Base-by-base conservation (phyloP, 2,329 filamentous ascomycete genomes). In the Diaporthe sp. region DNA sequence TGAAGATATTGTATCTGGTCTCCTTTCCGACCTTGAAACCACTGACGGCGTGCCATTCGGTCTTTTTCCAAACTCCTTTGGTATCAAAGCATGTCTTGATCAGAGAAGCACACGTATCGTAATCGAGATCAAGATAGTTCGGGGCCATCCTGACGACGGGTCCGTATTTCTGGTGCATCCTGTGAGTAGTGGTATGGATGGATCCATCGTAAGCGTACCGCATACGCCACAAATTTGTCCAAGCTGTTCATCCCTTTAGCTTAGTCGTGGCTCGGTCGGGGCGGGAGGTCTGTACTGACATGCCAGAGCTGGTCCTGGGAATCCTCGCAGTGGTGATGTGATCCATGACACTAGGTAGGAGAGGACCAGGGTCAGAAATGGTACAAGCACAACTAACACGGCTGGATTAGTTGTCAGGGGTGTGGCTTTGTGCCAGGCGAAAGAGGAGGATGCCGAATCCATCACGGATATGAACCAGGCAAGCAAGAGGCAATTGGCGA, bases 51-150 rank as follows among this genome's bases (percentile, higher is more conserved):
- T 73, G 71, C 71, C 71, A 73, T 8, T 73, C 71, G 58, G 71
- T 62, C 46, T 73, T 73, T 15, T 46, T 73, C 71, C 71, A 73
- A 4, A 67, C 59, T 4, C 71, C 71, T 8, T 73, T 73, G 9
- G 58, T 73, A 37, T 73, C 71, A 28, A 73, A 73, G 34, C 58
- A 67, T 22, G 59, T 67, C 59, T 67, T 73, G n/a, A 73, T 53
- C 46, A 73, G 15, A 31, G 39, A 53, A 8, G 71, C 58, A 22
- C 46, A 19, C 13, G 46, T 42, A 12, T 67, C 71, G n/a, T 73
- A 73, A 22, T 73, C 71, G 7, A 73, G 58, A 17, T 73, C 71
- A 13, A 73, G 58, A 22, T 67, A 53, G 9, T 73, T 73, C 4
- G 71, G 71, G 13, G 58, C 71, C 58, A 73, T 53, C 1, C 71